Conservation (phyloP, 331 rosid species). For the Dryas integrifolia region DNA sequence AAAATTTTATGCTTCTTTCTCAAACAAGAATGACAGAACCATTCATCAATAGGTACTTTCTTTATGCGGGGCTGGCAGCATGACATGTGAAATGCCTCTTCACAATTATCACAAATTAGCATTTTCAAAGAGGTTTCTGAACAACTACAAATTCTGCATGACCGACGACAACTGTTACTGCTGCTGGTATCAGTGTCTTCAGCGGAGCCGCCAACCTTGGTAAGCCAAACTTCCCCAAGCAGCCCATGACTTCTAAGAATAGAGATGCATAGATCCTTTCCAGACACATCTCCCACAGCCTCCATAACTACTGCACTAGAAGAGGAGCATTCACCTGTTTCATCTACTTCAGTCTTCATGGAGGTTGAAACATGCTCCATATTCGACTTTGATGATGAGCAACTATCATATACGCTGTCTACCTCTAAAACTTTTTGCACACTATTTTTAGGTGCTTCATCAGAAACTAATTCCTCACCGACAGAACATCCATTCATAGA, state of each 20-base stretch:
- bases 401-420: conserved; percentile 71
- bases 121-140: conserved; percentile 49
- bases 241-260: conserved; percentile 69
- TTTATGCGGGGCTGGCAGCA: conserved; percentile 66
- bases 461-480: conserved; percentile 29
- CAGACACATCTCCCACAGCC: conserved; percentile 45
- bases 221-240: conserved; percentile 36
- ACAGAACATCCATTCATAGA: conserved; percentile 22
- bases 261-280: conserved; percentile 70
- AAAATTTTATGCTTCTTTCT: conserved; percentile 53
- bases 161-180: conserved; percentile 37
- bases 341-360: conserved; percentile 55
- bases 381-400: conserved; percentile 87
- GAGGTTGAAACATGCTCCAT: conserved; percentile 55
- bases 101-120: conserved; percentile 91
- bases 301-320: conserved; percentile 59
- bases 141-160: conserved; percentile 71
- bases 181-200: conserved; percentile 37
- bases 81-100: conserved; percentile 73
- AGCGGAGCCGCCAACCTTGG: conserved; percentile 29
- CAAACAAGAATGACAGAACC: conserved; percentile 87
- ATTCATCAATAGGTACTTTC: conserved; percentile 65
- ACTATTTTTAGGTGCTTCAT: conserved; percentile 38
- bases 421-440: conserved; percentile 49
- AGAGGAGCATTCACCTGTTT: conserved; percentile 80